Evolutionary conservation across 2,329 filamentous ascomycete genomes (phyloP).

Genomic region (Clonostachys sp.): DNA sequence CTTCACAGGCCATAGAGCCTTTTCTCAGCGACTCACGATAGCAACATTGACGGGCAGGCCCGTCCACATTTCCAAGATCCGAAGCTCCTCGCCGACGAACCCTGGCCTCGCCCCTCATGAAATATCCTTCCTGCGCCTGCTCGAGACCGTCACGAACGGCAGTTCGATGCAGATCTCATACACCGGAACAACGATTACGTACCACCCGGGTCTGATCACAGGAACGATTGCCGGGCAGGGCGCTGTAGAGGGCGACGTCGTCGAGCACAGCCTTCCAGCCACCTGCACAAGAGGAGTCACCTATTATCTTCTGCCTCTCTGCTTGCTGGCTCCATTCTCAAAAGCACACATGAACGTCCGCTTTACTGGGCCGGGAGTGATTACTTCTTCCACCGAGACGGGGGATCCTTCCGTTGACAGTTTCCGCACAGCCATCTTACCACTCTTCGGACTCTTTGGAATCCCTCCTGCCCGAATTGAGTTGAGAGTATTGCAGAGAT

Average conservation of each 20-base stretch:
- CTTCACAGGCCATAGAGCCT: slow-evolving; percentile 80
- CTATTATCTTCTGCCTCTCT: slow-evolving; percentile 88
- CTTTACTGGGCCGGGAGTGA: slow-evolving; percentile 86
- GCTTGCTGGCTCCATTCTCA: slow-evolving; percentile 86
- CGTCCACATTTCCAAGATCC: slow-evolving; percentile 90
- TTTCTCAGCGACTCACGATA: slow-evolving; percentile 80
- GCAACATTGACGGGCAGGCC: slow-evolving; percentile 87
- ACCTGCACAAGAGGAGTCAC: slow-evolving; percentile 77
- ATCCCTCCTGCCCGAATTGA: slow-evolving; percentile 79
- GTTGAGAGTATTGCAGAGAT: slow-evolving; percentile 74
- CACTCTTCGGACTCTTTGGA: slow-evolving; percentile 85
- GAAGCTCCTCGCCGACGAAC: slow-evolving; percentile 76
- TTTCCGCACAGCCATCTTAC: slow-evolving; percentile 87
- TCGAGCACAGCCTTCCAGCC: slow-evolving; percentile 75
- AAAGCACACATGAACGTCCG: slow-evolving; percentile 88
- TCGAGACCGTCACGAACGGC: slow-evolving; percentile 94
- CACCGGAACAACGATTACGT: slow-evolving; percentile 89
- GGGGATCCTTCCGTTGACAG: slow-evolving; percentile 91
- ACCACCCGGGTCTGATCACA: slow-evolving; percentile 87
- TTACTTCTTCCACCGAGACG: slow-evolving; percentile 77
- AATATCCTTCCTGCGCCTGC: slow-evolving; percentile 89
- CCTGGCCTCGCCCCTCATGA: slow-evolving; percentile 90
- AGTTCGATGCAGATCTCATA: slow-evolving; percentile 93
- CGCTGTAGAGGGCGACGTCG: slow-evolving; percentile 65
- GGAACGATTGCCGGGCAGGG: slow-evolving; percentile 75